Base-by-base conservation (phyloP, 2,329 filamentous ascomycete species). In the Thelonectria discophora region DNA sequence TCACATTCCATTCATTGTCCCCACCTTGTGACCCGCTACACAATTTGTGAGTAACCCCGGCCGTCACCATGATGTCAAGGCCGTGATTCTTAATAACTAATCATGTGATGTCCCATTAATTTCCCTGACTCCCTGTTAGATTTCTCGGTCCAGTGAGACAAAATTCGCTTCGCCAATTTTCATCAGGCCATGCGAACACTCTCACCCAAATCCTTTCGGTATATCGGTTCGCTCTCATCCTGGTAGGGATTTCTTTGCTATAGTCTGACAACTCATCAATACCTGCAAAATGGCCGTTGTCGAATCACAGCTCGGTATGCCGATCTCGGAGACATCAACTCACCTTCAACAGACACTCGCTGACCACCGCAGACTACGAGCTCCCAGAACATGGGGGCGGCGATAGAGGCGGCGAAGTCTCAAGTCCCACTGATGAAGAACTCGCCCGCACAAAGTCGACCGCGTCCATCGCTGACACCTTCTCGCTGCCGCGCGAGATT, bases 391-490 rank as follows among this genome's bases (percentile, higher is more conserved):
- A 42, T 7, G n/a, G n/a, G n/a, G n/a, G n/a, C n/a, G n/a, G n/a
- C n/a, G 21, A 24, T 24, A 24, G 6, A 3, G 43, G 32, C 30
- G 32, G 40, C 34, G 10, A 24, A n/a, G 42, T 5, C 9, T 39
- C 27, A 13, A 43, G 39, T 40, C 40, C 46, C 21, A 47, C 45
- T 15, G 55, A 62, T 9, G 54, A 58, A 17, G 58, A 55, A 5
- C 15, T 70, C 32, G 21, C 63, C 4, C 65, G 66, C 9, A 62
- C 59, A 56, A 69, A 70, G 47, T 68, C 68, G 2, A 50, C n/a
- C 18, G 54, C 55, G 2, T 70, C 68, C 5, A 66, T 70, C 45
- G 68, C 68, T 1, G 68, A 70, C 9, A 63, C 68, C 0, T 69
- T 70, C 15, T 70, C 68, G 0, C 27, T 68, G 1, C 27, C n/a